These are phyloP conservation scores for Mycena indigotica DNA, from an alignment of 768 basidiomycete genomes.

Conservation along the genomic window DNA sequence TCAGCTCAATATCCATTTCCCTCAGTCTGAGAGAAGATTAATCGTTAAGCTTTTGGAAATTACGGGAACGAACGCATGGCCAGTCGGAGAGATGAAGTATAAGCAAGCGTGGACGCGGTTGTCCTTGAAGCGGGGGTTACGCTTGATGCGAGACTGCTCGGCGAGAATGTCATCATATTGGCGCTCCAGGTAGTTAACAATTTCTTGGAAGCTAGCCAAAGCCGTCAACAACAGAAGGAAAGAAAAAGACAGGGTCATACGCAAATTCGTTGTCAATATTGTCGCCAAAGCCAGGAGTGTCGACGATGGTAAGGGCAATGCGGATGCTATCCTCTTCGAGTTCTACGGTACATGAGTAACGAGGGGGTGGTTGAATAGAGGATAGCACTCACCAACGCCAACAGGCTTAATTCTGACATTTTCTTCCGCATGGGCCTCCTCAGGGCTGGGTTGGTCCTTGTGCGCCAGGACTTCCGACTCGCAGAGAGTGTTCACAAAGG, in stretches of 20 bases:
- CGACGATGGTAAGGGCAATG: slow-evolving; percentile 87
- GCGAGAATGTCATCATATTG: slow-evolving; percentile 93
- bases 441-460: slow-evolving; percentile 64
- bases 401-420: slow-evolving; percentile 79
- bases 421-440: slow-evolving; percentile 76
- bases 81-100: slow-evolving; percentile 90
- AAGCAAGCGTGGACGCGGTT: slow-evolving; percentile 85
- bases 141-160: slow-evolving; percentile 86
- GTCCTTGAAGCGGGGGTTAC: slow-evolving; percentile 90
- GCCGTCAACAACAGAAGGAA: slow-evolving; percentile 6
- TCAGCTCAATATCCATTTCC: slow-evolving; percentile 92
- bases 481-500: slow-evolving; percentile 91
- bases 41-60: background rate
- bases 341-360: slow-evolving; percentile 45
- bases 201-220: slow-evolving; percentile 75
- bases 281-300: slow-evolving; percentile 92
- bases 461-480: slow-evolving; percentile 76
- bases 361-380: background rate
- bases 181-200: slow-evolving; percentile 82
- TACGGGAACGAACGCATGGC: slow-evolving; percentile 65
- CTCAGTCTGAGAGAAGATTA: slow-evolving; percentile 51
- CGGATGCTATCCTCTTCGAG: slow-evolving; percentile 91
- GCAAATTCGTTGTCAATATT: slow-evolving; percentile 87
- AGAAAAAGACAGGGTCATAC: slow-evolving; percentile 45
- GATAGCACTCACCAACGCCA: slow-evolving; percentile 64